Evolutionary conservation across 1,284 basidiomycete species (phyloP).

Genomic region (Leccinum griseonigrum): DNA sequence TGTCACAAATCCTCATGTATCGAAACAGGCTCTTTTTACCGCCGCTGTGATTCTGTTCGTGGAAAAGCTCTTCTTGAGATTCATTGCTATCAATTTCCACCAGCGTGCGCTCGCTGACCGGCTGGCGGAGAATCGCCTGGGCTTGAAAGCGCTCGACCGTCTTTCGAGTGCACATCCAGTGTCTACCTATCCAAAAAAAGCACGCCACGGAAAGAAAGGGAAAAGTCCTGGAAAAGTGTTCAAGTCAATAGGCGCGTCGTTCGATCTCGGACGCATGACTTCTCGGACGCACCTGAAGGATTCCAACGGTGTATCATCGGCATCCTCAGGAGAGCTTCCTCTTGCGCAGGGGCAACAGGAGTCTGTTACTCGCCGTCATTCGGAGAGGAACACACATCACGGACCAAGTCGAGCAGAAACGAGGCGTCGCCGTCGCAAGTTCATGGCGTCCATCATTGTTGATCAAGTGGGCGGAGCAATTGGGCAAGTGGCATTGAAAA

Average conservation of each 20-base stretch:
- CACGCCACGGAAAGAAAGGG: constrained; percentile 33
- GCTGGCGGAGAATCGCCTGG: constrained; percentile 64
- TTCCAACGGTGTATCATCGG: constrained; percentile 10
- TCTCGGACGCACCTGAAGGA: constrained; percentile 29
- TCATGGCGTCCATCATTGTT: constrained; percentile 63
- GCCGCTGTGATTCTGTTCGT: constrained; percentile 58
- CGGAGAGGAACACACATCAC: constrained; percentile 14
- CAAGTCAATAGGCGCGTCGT: constrained; percentile 30
- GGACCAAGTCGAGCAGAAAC: constrained; percentile 32
- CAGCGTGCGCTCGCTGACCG: constrained; percentile 71
- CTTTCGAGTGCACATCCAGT: constrained; percentile 62
- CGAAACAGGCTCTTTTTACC: constrained; percentile 59
- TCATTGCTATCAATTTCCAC: constrained; percentile 78
- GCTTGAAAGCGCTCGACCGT: constrained; percentile 64
- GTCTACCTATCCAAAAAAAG: constrained; percentile 26
- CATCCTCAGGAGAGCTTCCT: constrained; percentile 7
- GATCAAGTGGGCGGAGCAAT: constrained; percentile 70
- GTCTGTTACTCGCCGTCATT: constrained; percentile 19
- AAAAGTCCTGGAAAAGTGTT: constrained; percentile 31
- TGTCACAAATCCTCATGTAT: constrained; percentile 4
- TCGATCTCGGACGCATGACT: constrained; percentile 29
- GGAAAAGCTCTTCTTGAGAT: constrained; percentile 71
- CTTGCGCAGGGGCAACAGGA: constrained; percentile 16
- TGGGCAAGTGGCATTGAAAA: constrained; percentile 68
- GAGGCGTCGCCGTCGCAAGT: constrained; percentile 46